Conservation (phyloP, 1,284 basidiomycete genomes). For the Ustanciosporium gigantosporum region DNA sequence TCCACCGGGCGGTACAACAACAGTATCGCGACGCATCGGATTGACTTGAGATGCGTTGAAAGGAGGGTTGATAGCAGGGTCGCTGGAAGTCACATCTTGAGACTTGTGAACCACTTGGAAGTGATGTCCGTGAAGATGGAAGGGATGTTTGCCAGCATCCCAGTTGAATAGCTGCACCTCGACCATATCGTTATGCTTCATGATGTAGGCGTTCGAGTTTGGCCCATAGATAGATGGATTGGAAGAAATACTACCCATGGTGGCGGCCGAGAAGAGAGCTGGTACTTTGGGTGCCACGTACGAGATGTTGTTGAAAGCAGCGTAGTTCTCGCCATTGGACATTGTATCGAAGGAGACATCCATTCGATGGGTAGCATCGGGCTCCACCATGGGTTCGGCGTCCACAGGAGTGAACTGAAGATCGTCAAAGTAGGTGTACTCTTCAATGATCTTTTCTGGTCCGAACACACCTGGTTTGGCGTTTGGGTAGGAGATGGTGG, state of each 20-base stretch:
- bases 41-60: conserved; percentile 69
- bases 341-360: conserved; percentile 64
- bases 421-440: conserved; percentile 62
- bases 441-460: conserved; percentile 31
- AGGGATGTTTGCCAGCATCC: conserved; percentile 54
- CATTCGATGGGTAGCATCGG: conserved; percentile 61
- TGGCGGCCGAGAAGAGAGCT: conserved; percentile 37
- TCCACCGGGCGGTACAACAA: conserved; percentile 51
- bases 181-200: conserved; percentile 60
- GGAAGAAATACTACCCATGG: conserved; percentile 60
- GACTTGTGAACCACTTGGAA: conserved; percentile 66
- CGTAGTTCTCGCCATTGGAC: conserved; percentile 58
- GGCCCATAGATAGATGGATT: conserved; percentile 35
- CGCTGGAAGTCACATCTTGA: conserved; percentile 76
- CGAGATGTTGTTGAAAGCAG: conserved; percentile 65
- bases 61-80: conserved; percentile 79
- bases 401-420: conserved; percentile 62
- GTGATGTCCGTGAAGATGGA: conserved; percentile 14
- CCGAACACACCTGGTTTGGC: conserved; percentile 15
- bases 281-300: conserved; percentile 62
- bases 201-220: conserved; percentile 44
- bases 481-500: conserved; percentile 45
- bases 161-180: conserved; percentile 54
- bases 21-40: conserved; percentile 62
- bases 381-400: conserved; percentile 54